These are phyloP conservation scores for Hypsizygus marmoreus DNA, from an alignment of 768 basidiomycete genomes.

Conservation along the genomic window DNA sequence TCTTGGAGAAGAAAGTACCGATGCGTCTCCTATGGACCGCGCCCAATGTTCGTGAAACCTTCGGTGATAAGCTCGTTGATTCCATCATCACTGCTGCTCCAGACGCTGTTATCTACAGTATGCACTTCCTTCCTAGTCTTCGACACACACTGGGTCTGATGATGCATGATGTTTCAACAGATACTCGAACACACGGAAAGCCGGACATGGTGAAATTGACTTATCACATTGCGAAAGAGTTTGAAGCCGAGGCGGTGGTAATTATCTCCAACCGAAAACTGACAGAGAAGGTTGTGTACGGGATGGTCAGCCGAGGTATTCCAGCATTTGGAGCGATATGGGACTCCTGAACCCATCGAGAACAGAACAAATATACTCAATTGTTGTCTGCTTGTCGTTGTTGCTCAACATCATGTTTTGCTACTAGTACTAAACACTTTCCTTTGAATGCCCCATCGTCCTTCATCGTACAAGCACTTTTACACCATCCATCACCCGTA, in stretches of 20 bases:
- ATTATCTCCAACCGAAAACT: conserved; percentile 61
- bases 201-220: conserved; percentile 52
- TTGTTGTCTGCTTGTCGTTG: conserved; percentile 45
- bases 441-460: too few species aligned
- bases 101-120: conserved; percentile 59
- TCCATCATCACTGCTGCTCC: conserved; percentile 52
- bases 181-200: conserved; percentile 45
- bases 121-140: conserved; percentile 12
- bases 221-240: conserved; percentile 45
- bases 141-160: background rate
- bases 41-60: conserved; percentile 59
- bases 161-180: too few species aligned
- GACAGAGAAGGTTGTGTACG: conserved; percentile 59
- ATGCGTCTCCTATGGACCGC: conserved; percentile 61
- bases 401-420: too few species aligned
- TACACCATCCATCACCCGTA: too few species aligned
- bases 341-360: conserved; percentile 36
- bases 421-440: too few species aligned
- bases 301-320: conserved; percentile 58
- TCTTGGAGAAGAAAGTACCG: conserved; percentile 50
- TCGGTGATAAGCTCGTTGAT: conserved; percentile 60
- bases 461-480: too few species aligned
- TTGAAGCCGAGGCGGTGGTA: conserved; percentile 53
- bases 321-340: conserved; percentile 65
- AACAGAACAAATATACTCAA: too few species aligned